Base-by-base conservation (phyloP, 2,329 filamentous ascomycete species). In the Fusarium abutilonis region DNA sequence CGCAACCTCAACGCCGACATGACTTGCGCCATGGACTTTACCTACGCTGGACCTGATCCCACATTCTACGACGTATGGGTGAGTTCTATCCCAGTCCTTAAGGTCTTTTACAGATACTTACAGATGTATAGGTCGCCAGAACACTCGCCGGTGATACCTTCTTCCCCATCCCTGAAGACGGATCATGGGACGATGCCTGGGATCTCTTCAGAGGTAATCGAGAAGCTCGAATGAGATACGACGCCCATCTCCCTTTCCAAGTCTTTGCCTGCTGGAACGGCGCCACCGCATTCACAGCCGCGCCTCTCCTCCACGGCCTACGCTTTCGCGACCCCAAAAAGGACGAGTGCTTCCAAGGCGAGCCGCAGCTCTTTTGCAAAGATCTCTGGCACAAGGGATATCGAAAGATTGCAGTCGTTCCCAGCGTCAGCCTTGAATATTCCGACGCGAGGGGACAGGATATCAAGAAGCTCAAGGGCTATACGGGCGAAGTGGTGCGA, bases 241-340 rank as follows among this genome's bases (percentile, higher is more conserved):
- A 61, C 1, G 64, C 63, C 1, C 71, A 74, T 28, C 72, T 74
- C 17, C 83, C 85, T 1, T 82, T 87, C 61, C 85, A 87, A 70
- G 85, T 86, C 0, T 87, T 85, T 51, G 72, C 83, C 1, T 88
- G 85, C 72, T 87, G 85, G 84, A 86, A 87, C 62, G 85, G 85
- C 13, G 82, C 80, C 0, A 77, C 77, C 0, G 79, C 78, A 0
- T 80, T 87, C 45, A 74, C 74, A 0, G 84, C 83, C 39, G 82
- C 84, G 0, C 67, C 87, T 3, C 60, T 84, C 6, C 74, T 73
- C 0, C 72, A 73, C 0, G 73, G 73, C 21, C 67, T 86, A 4
- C 60, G 69, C 7, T 87, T 87, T 65, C 77, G 85, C 3, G 66
- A 73, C 9, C 45, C 55, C 13, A 64, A 42, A 19, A 45, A 56